phyloP scores from a whole-genome alignment of 352 stramenopile genomes.

The Phytopythium vexans region DNA sequence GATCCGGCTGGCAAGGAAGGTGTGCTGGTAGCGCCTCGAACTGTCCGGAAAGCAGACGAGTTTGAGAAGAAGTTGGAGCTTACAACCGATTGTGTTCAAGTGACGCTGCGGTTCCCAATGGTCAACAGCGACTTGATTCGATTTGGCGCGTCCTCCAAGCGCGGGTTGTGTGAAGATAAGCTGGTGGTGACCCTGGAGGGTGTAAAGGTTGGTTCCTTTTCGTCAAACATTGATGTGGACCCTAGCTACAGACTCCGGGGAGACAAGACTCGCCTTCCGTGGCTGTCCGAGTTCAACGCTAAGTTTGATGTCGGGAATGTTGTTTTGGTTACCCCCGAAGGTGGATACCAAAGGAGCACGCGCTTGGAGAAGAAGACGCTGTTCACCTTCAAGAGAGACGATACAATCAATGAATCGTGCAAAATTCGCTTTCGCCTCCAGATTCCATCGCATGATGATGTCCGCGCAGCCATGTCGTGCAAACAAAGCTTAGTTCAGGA shows the following conservation, averaged over 20 bases:
- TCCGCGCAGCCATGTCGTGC: slow-evolving; percentile 37
- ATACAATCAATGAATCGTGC: slow-evolving; percentile 33
- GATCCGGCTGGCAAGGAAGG: slow-evolving; percentile 29
- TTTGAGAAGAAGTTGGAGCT: slow-evolving; percentile 64
- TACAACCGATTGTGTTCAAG: slow-evolving; percentile 65
- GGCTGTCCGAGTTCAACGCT: slow-evolving; percentile 65
- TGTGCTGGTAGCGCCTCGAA: slow-evolving; percentile 4
- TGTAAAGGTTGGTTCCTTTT: slow-evolving; percentile 45
- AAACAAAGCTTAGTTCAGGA: slow-evolving; percentile 77
- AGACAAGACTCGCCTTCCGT: slow-evolving; percentile 30
- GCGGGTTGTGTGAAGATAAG: slow-evolving; percentile 80
- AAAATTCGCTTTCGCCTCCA: slow-evolving; percentile 47
- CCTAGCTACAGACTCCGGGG: slow-evolving; percentile 1
- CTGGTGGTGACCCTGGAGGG: slow-evolving; percentile 64
- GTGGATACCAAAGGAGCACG: slow-evolving; percentile 48
- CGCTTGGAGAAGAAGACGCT: slow-evolving; percentile 41
- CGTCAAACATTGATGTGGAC: slow-evolving; percentile 8
- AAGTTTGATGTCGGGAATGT: slow-evolving; percentile 52
- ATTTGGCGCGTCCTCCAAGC: slow-evolving; percentile 73
- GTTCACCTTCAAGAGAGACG: slow-evolving; percentile 33
- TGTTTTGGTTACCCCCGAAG: slow-evolving; percentile 43
- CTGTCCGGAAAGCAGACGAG: slow-evolving; percentile 8
- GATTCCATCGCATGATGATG: slow-evolving; percentile 38
- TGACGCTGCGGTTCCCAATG: slow-evolving; percentile 81
- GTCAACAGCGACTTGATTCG: slow-evolving; percentile 80